These are phyloP conservation scores for Fusarium pseudoanthophilum DNA, from an alignment of 2,329 filamentous ascomycete species.

Conservation along the genomic window DNA sequence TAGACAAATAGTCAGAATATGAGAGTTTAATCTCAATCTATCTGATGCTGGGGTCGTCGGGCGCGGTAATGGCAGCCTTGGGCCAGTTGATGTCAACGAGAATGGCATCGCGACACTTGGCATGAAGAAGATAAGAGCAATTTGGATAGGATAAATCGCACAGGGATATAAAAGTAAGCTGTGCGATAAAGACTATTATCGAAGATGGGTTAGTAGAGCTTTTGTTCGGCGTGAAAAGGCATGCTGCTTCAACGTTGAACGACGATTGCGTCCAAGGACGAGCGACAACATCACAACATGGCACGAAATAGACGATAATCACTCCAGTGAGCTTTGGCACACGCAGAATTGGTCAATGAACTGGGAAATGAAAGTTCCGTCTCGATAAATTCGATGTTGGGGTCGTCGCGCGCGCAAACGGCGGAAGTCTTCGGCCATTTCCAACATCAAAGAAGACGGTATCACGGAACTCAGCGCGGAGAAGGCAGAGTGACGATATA, in stretches of 20 bases:
- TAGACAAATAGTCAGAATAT: too few species aligned
- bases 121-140: too few species aligned
- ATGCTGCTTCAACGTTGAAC: neutral
- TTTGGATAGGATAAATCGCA: too few species aligned
- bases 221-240: neutral
- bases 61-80: too few species aligned
- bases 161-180: too few species aligned
- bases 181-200: rapidly evolving
- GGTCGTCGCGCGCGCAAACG: neutral
- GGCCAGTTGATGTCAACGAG: too few species aligned
- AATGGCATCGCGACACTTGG: too few species aligned
- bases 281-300: neutral
- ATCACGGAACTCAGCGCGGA: neutral
- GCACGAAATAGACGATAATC: rapidly evolving
- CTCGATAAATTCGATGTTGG: neutral
- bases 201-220: neutral
- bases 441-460: rapidly evolving
- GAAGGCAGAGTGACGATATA: too few species aligned
- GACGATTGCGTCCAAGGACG: neutral
- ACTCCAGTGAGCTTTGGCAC: rapidly evolving
- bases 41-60: too few species aligned
- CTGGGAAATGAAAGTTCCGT: rapidly evolving
- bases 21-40: too few species aligned
- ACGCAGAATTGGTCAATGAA: rapidly evolving
- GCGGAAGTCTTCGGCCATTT: neutral